Percentiles rank a stretch among this genome's conserved stretches.
phyloP scores from a whole-genome alignment of 225 moss, liverwort and hornwort genomes.

The Ulota crispa region DNA sequence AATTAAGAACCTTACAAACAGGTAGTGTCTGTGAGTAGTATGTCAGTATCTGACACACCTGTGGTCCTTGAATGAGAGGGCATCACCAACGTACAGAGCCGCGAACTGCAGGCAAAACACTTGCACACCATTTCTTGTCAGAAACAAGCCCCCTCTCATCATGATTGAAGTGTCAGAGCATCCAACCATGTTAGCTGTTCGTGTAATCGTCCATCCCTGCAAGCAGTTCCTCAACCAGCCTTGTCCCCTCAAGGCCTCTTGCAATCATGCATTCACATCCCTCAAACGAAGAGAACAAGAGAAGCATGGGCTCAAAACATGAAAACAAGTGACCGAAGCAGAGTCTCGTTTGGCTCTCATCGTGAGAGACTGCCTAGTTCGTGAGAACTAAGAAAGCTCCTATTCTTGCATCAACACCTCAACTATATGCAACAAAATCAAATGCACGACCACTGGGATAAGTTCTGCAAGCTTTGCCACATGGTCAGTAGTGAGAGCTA shows the following conservation, averaged over 20 bases:
- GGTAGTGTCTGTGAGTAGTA: constrained; percentile 21
- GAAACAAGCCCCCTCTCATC: constrained; percentile 9
- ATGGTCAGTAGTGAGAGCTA: not conserved
- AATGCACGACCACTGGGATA: not conserved
- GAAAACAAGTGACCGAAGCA: not conserved
- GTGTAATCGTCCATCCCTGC: constrained; percentile 13
- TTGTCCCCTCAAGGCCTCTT: not conserved
- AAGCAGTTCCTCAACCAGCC: constrained; percentile 19
- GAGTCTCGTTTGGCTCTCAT: not conserved
- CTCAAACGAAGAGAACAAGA: not conserved
- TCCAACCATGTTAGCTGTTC: constrained; percentile 27
- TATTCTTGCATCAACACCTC: not conserved
- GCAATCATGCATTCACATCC: not conserved
- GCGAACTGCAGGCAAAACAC: constrained; percentile 25
- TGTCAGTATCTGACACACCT: constrained; percentile 39
- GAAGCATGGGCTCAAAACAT: not conserved
- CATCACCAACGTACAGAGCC: constrained; percentile 21
- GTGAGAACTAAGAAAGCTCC: not conserved
- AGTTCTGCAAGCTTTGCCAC: not conserved
- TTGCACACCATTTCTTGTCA: constrained; percentile 32
- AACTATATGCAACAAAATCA: not conserved
- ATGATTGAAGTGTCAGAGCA: constrained; percentile 35
- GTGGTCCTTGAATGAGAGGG: constrained; percentile 14
- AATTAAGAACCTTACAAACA: constrained; percentile 16
- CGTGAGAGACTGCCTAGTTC: not conserved